Evolutionary conservation across 495 filamentous ascomycete species (phyloP).

Genomic region (Penicillium psychrofluorescens): DNA sequence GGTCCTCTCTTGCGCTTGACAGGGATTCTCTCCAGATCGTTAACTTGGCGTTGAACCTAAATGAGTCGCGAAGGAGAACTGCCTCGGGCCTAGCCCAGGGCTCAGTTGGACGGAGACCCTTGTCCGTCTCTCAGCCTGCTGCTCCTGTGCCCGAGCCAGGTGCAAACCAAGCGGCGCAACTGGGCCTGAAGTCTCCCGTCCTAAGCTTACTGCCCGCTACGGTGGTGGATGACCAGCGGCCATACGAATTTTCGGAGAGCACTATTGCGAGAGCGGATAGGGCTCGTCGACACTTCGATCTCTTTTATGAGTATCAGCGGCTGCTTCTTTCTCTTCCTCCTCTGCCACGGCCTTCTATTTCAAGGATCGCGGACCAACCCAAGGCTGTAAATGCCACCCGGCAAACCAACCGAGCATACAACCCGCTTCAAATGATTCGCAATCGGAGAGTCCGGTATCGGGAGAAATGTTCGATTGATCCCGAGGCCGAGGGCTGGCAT

Average conservation of each 20-base stretch:
- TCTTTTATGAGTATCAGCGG: slow-evolving; percentile 72
- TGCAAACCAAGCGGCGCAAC: neutral
- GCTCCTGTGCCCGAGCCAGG: neutral
- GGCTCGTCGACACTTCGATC: slow-evolving; percentile 69
- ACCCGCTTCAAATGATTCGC: slow-evolving; percentile 80
- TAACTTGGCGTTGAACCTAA: slow-evolving; percentile 80
- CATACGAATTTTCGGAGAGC: slow-evolving; percentile 65
- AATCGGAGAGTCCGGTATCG: slow-evolving; percentile 74
- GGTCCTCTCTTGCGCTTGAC: slow-evolving; percentile 41
- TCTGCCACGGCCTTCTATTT: slow-evolving; percentile 26
- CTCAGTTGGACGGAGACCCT: slow-evolving; percentile 35
- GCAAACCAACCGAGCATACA: slow-evolving; percentile 57
- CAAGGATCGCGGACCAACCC: slow-evolving; percentile 1
- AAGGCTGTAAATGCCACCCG: neutral
- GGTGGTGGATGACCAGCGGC: slow-evolving; percentile 18
- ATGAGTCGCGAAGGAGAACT: slow-evolving; percentile 66
- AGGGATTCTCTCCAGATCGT: slow-evolving; percentile 81
- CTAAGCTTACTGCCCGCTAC: slow-evolving; percentile 24
- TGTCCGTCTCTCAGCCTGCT: slow-evolving; percentile 31
- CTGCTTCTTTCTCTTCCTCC: slow-evolving; percentile 69
- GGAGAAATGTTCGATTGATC: slow-evolving; percentile 61
- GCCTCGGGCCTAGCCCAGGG: slow-evolving; percentile 43
- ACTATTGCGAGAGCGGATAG: slow-evolving; percentile 73
- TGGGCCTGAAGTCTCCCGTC: slow-evolving; percentile 16
- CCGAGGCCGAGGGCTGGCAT: slow-evolving; percentile 67